Evolutionary conservation across 345 rosid species (phyloP).

Genomic region (Hibiscus mutabilis): DNA sequence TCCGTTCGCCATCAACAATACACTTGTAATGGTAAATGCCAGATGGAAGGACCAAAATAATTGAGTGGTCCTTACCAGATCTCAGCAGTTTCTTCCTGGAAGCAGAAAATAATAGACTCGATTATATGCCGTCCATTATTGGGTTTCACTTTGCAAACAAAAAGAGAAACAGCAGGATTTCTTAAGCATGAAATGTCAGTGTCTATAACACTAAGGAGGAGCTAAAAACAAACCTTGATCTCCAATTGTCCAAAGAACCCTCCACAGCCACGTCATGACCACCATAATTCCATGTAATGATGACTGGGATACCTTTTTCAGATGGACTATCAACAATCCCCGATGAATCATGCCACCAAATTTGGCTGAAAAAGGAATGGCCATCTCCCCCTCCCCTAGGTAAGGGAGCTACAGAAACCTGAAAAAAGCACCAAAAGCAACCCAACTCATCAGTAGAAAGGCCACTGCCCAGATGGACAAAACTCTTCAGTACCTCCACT

Average conservation of each 20-base stretch:
- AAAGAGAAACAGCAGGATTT: neutral
- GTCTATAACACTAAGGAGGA: neutral
- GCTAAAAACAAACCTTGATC: slow-evolving; percentile 41
- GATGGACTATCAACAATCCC: slow-evolving; percentile 31
- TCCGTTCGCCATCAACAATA: slow-evolving; percentile 79
- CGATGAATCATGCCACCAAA: slow-evolving; percentile 44
- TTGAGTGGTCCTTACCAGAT: slow-evolving; percentile 74
- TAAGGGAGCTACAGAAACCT: slow-evolving; percentile 70
- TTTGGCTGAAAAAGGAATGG: slow-evolving; percentile 33
- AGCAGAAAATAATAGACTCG: slow-evolving; percentile 11
- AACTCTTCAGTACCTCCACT: neutral
- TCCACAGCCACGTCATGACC: slow-evolving; percentile 79
- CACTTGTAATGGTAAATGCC: slow-evolving; percentile 85
- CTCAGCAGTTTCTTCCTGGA: slow-evolving; percentile 71
- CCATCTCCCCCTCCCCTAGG: slow-evolving; percentile 43
- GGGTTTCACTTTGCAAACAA: neutral
- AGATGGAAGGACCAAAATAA: slow-evolving; percentile 69
- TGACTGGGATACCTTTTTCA: slow-evolving; percentile 64
- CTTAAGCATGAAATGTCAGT: neutral
- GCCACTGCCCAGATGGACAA: slow-evolving; percentile 2
- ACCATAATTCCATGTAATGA: slow-evolving; percentile 83
- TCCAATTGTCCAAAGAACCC: slow-evolving; percentile 97
- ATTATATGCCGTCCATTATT: slow-evolving; percentile 1
- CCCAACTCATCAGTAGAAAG: slow-evolving; percentile 11
- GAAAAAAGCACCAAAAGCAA: slow-evolving; percentile 16